Percentiles rank a stretch among this genome's conserved stretches.
phyloP scores from a whole-genome alignment of 2,329 filamentous ascomycete species.

The Dactylonectria macrodidyma region DNA sequence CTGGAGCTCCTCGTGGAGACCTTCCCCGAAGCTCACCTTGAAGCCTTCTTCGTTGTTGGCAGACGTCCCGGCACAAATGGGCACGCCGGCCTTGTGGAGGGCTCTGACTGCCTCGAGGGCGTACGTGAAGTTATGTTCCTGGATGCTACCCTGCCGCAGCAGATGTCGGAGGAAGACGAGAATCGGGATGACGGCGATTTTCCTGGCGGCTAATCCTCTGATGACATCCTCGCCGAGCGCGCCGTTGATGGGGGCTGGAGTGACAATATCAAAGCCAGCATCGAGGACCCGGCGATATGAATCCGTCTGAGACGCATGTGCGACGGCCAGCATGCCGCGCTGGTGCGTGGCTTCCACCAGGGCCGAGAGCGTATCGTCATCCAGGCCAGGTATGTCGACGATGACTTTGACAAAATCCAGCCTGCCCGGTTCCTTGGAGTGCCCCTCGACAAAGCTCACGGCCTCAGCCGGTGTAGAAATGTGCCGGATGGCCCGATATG shows the following conservation, averaged over 20 bases:
- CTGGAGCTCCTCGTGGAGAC: slow-evolving; percentile 43
- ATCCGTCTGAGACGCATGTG: slow-evolving; percentile 44
- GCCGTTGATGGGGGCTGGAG: slow-evolving; percentile 48
- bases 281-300: slow-evolving; percentile 45
- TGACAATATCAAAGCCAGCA: slow-evolving; percentile 48
- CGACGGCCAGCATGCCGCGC: slow-evolving; percentile 45
- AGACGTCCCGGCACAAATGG: slow-evolving; percentile 52
- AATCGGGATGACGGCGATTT: slow-evolving; percentile 47
- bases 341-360: slow-evolving; percentile 42
- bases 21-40: slow-evolving; percentile 33
- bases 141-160: background rate
- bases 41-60: slow-evolving; percentile 37
- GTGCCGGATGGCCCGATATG: background rate
- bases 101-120: slow-evolving; percentile 44
- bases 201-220: slow-evolving; percentile 33
- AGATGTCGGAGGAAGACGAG: slow-evolving; percentile 29
- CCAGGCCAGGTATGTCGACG: slow-evolving; percentile 40
- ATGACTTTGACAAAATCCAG: slow-evolving; percentile 38
- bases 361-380: slow-evolving; percentile 41
- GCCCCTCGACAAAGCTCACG: slow-evolving; percentile 10
- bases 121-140: slow-evolving; percentile 39
- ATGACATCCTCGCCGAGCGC: slow-evolving; percentile 41
- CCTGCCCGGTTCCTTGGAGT: background rate
- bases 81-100: slow-evolving; percentile 47
- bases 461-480: slow-evolving; percentile 17